Evolutionary conservation across 345 rosid species (phyloP).

Genomic region (Linum usitatissimum): DNA sequence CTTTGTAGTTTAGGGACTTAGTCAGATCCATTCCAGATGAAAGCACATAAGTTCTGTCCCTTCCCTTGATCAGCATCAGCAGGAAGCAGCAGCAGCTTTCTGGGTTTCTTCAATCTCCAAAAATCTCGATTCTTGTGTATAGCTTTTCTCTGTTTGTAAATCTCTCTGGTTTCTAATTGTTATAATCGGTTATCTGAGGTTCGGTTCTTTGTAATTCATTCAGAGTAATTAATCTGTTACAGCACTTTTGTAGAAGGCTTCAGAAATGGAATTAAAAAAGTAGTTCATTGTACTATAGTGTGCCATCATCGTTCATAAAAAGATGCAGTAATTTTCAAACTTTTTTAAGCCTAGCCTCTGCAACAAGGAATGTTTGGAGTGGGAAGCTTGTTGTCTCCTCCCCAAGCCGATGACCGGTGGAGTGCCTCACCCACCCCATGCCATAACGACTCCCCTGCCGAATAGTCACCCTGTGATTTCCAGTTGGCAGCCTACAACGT

Average conservation of each 20-base stretch:
- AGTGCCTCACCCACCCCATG: too few species aligned
- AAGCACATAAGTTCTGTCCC: background rate
- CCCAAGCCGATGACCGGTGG: too few species aligned
- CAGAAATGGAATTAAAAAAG: background rate
- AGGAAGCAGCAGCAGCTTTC: constrained; percentile 3
- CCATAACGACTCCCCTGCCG: too few species aligned
- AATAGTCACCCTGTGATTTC: too few species aligned
- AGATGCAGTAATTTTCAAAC: too few species aligned
- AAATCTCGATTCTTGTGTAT: constrained; percentile 44
- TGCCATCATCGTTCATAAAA: too few species aligned
- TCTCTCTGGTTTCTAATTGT: background rate
- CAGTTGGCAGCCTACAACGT: too few species aligned
- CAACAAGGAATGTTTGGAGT: too few species aligned
- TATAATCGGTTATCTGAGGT: too few species aligned
- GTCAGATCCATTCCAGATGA: constrained; percentile 32
- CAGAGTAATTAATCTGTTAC: background rate
- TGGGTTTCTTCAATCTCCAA: constrained; percentile 10
- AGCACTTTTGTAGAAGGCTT: constrained; percentile 4
- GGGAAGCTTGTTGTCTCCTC: too few species aligned
- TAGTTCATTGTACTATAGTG: constrained; percentile 17
- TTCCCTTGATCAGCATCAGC: background rate
- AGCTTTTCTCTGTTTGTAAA: constrained; percentile 16
- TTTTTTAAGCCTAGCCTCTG: too few species aligned
- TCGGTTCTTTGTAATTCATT: constrained; percentile 34
- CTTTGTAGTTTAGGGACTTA: constrained; percentile 26